Base-by-base conservation (phyloP, 805 yeast genomes). In the Nakazawaea pomicola region DNA sequence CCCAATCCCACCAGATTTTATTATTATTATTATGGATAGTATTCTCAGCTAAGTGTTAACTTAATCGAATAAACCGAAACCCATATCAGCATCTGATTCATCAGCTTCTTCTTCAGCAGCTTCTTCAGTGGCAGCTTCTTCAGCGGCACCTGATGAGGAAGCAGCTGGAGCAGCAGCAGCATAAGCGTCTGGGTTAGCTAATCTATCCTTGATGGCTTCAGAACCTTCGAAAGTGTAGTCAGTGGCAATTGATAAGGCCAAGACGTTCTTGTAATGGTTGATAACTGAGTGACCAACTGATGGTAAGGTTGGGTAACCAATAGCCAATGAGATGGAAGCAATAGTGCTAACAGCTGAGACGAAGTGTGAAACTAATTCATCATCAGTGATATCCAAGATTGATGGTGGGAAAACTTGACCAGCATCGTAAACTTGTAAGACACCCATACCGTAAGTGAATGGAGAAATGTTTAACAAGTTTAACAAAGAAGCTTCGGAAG, bases 381-480 rank as follows among this genome's bases (percentile, higher is more conserved):
- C 96, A 68, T 93, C 98, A 61, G 97, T 87, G 79, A 93, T 90
- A 74, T 93, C 99, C 75, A 93, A 84, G 80, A 93, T 85, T 57
- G 87, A 73, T 49, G 96, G 70, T 73, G 95, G 91, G 95, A 93
- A 93, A 63, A 90, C 82, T 76, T 93, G 96, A 68, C 99, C 99
- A 60, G 90, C 83, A 77, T 90, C 96, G 85, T 86, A 93, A 68
- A 93, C 97, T 78, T 89, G 95, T 65, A 83, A 87, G 65, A 93
- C 83, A 63, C 89, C 71, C 83, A 93, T 74, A 88, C 99, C 99
- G 73, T 86, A 93, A 64, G 98, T 88, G 84, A 93, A 93, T 62
- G 99, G 99, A 72, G 99, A 93, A 69, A 93, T 93, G 93, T 91
- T 83, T 78, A 93, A 83, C 98, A 93, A 87, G 89, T 93, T 93